Percentiles rank a stretch among this genome's conserved stretches.
Conservation (phyloP, 208 protist species). For the Acanthamoeba lenticulata region DNA sequence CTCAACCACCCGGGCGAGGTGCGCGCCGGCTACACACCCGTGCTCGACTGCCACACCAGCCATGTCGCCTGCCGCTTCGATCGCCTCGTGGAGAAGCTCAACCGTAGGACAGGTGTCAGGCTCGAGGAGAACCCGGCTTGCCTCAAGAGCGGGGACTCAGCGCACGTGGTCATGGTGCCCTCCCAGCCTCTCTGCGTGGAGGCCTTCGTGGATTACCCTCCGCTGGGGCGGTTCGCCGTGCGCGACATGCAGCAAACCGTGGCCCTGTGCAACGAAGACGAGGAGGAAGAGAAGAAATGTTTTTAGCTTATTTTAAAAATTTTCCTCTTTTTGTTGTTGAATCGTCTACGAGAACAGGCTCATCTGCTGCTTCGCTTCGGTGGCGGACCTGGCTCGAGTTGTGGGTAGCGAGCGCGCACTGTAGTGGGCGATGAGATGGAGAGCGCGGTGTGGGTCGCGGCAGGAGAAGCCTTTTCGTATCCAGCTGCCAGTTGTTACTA, state of each 20-base stretch:
- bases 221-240: slow-evolving; percentile 96
- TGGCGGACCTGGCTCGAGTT: too few relatives aligned
- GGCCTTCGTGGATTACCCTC: slow-evolving; percentile 94
- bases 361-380: too few relatives aligned
- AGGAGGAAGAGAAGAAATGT: too few relatives aligned
- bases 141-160: slow-evolving; percentile 94
- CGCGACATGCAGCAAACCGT: slow-evolving; percentile 96
- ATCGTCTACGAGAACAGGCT: too few relatives aligned
- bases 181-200: slow-evolving; percentile 95
- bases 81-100: slow-evolving; percentile 92
- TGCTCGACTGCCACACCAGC: slow-evolving; percentile 94
- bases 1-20: slow-evolving; percentile 94
- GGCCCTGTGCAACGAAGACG: slow-evolving; percentile 96
- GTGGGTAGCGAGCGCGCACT: too few relatives aligned
- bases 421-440: slow-evolving; percentile 6
- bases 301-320: too few relatives aligned
- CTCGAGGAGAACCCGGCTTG: slow-evolving; percentile 90
- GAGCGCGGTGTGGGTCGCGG: background rate
- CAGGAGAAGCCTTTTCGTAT: slow-evolving; percentile 17
- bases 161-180: slow-evolving; percentile 90
- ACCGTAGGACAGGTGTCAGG: slow-evolving; percentile 92
- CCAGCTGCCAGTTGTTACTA: background rate
- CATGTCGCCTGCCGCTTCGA: slow-evolving; percentile 94
- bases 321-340: too few relatives aligned
- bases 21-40: slow-evolving; percentile 91